Evolutionary conservation across 257 asterid species (phyloP), one percentile per base, ranked within the genome.

Genomic region (Jacaranda copaia): DNA sequence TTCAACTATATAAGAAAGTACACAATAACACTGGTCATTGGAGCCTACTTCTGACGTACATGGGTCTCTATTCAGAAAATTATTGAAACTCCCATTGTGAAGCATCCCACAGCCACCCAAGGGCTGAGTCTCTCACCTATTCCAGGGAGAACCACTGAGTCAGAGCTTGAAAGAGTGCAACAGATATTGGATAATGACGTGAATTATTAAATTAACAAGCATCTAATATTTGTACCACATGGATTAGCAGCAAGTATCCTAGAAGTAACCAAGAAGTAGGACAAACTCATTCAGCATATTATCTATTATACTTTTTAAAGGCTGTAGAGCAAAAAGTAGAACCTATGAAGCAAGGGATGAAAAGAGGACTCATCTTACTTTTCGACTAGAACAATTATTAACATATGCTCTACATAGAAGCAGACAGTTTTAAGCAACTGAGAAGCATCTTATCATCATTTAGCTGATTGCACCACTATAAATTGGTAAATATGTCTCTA

Each of bases 71-170:
- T 35, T 90, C 83, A 92, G 78, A 92, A 92, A 73, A 90, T 89
- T 76, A 92, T 88, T 6, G 96, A 93, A 35, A 93, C 87, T 8
- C 97, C 98, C 92, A 93, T 93, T 7, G 86, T 80, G 72, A 93
- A 86, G 90, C 98, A 93, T 76, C 97, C 98, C 71, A 84, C 81
- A 5, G 92, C 94, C 39, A 91, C 97, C 96, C 97, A 91, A 60
- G 98, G 97, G 82, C 98, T 93, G 83, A 93, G 79, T 65, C 97
- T 88, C 80, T 93, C 98, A 62, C 97, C 96, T 93, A 85, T 81
- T 70, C 6, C 74, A 61, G 10, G 52, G 6, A 72, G n/a, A 52
- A 73, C 38, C 65, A 63, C 46, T 19, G 68, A 75, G 63, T 80
- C 63, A 70, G 81, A 69, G 74, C 72, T 76, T 25, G 32, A 63